Evolutionary conservation across 805 yeast species (phyloP).

Genomic region (Metschnikowia gruessii): DNA sequence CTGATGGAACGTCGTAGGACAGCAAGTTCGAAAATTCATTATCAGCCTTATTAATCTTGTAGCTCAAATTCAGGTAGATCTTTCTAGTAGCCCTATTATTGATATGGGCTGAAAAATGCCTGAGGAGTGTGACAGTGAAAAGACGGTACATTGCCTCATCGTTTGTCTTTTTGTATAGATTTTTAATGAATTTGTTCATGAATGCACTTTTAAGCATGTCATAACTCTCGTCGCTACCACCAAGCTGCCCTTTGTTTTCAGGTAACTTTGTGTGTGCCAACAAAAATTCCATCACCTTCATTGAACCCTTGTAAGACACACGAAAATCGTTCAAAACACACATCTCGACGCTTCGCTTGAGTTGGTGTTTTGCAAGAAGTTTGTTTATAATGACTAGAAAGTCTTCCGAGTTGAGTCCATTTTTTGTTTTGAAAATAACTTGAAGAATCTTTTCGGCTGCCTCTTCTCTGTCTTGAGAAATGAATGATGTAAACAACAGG

Average conservation of each 20-base stretch:
- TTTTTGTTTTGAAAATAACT: conserved; percentile 28
- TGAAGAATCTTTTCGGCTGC: conserved; percentile 31
- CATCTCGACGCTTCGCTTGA: conserved; percentile 27
- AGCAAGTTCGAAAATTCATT: conserved; percentile 18
- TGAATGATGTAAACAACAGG: conserved; percentile 30
- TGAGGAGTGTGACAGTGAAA: conserved; percentile 22
- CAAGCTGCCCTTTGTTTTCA: background rate
- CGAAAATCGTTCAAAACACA: conserved; percentile 18
- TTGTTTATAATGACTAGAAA: conserved; percentile 27
- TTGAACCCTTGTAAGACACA: conserved; percentile 26
- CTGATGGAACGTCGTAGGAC: conserved; percentile 22
- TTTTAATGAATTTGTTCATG: conserved; percentile 1
- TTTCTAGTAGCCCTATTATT: conserved; percentile 24
- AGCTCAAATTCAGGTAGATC: conserved; percentile 14
- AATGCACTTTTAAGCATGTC: conserved; percentile 1
- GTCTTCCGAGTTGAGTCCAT: conserved; percentile 28
- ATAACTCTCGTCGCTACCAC: background rate
- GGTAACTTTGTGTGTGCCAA: background rate
- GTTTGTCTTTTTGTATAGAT: conserved; percentile 3
- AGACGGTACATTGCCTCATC: conserved; percentile 4
- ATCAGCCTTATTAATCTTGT: conserved; percentile 10
- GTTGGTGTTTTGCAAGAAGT: conserved; percentile 25
- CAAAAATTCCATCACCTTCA: conserved; percentile 21
- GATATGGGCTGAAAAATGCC: conserved; percentile 18
- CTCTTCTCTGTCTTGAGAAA: conserved; percentile 25